A percentile compares a stretch with the other conserved stretches of the same genome.
These are phyloP conservation scores for Talaromyces islandicus DNA, from an alignment of 2,329 filamentous ascomycete genomes.

Conservation along the genomic window DNA sequence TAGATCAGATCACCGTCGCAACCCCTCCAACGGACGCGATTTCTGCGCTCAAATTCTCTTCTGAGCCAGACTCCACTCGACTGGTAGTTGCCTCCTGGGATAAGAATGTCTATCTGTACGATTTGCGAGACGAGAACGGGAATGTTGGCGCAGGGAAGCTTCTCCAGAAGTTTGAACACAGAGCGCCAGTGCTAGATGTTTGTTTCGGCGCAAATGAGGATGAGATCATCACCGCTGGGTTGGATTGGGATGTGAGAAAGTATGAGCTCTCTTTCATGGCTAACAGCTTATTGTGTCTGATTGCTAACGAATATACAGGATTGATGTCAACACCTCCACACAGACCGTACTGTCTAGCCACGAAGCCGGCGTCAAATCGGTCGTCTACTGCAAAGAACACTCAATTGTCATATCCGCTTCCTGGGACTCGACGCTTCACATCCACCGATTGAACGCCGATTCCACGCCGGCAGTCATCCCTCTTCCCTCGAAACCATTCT, in stretches of 20 bases:
- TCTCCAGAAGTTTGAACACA: conserved; percentile 69
- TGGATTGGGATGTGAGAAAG: conserved; percentile 82
- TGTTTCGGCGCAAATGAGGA: conserved; percentile 81
- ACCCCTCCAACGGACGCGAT: conserved; percentile 81
- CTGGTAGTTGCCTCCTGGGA: conserved; percentile 96
- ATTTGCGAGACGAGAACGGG: conserved; percentile 52
- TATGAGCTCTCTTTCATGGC: conserved; percentile 30
- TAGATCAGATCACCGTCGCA: conserved; percentile 72
- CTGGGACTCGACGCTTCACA: conserved; percentile 87
- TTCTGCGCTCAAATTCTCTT: conserved; percentile 80
- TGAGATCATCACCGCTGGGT: conserved; percentile 77
- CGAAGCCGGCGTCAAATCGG: conserved; percentile 68
- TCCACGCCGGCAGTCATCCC: conserved; percentile 57
- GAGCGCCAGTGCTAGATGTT: conserved; percentile 80
- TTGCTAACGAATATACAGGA: conserved; percentile 33
- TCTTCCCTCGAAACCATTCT: conserved; percentile 83
- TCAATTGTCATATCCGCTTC: conserved; percentile 80
- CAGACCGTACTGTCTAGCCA: conserved; percentile 75
- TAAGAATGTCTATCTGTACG: conserved; percentile 83
- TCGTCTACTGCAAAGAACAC: conserved; percentile 73
- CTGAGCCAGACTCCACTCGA: conserved; percentile 63
- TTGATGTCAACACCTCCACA: conserved; percentile 67
- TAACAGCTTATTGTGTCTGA: background rate
- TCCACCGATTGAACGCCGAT: conserved; percentile 61
- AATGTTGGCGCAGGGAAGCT: conserved; percentile 57